phyloP scores from a whole-genome alignment of 2,329 filamentous ascomycete genomes.

The Falciphora oryzae region DNA sequence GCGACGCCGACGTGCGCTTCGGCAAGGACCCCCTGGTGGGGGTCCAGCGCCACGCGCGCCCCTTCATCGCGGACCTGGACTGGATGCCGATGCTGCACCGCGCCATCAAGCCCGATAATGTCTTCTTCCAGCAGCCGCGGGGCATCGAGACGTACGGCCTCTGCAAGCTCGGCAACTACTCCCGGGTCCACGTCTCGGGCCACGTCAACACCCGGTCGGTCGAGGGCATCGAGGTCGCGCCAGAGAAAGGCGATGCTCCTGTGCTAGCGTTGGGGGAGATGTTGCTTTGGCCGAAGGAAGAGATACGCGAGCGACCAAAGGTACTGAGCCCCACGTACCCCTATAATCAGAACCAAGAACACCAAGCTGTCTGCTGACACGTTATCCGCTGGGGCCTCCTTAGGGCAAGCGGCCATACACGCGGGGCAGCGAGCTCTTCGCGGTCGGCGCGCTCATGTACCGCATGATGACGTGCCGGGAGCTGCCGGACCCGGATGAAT shows the following conservation, averaged over 20 bases:
- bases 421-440: constrained; percentile 30
- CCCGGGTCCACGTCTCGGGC: constrained; percentile 33
- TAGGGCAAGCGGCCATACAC: constrained; percentile 29
- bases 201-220: constrained; percentile 20
- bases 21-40: not conserved
- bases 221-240: constrained; percentile 18
- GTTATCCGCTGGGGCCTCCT: not conserved
- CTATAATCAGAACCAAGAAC: not conserved
- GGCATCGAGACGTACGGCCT: constrained; percentile 44
- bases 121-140: constrained; percentile 44
- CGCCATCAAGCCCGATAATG: constrained; percentile 38
- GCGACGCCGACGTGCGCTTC: constrained; percentile 1
- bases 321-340: not conserved
- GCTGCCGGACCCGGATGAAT: constrained; percentile 25
- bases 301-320: constrained; percentile 15
- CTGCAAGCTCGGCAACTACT: constrained; percentile 48
- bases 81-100: constrained; percentile 50
- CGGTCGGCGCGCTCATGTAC: constrained; percentile 32
- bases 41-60: not conserved
- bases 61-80: constrained; percentile 11
- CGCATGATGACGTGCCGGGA: constrained; percentile 34
- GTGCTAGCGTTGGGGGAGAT: not conserved
- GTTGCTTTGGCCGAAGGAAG: constrained; percentile 12
- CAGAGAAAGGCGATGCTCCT: constrained; percentile 12
- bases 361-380: not conserved